Percentiles rank a stretch among this genome's conserved stretches.
phyloP scores from a whole-genome alignment of 805 yeast species.

The Myxozyma monticola region DNA sequence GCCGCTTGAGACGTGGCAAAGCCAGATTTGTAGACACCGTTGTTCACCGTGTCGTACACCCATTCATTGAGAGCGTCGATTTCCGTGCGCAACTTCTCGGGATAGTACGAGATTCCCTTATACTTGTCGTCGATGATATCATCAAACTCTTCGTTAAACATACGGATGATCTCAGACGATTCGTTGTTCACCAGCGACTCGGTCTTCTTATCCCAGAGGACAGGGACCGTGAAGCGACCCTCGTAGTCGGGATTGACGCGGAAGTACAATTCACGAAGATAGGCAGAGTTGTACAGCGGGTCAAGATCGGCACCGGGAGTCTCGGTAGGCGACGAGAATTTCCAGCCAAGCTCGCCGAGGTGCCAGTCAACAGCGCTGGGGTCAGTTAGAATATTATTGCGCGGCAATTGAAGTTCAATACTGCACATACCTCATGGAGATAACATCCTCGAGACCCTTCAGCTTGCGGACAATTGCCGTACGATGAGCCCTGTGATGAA shows the following conservation, averaged over 20 bases:
- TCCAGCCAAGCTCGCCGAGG: slow-evolving; percentile 88
- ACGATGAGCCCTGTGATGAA: slow-evolving; percentile 63
- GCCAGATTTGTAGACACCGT: slow-evolving; percentile 91
- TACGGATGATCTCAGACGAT: slow-evolving; percentile 83
- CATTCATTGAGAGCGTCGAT: slow-evolving; percentile 79
- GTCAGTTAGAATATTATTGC: slow-evolving; percentile 36
- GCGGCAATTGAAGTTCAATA: slow-evolving; percentile 44
- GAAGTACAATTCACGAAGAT: slow-evolving; percentile 70
- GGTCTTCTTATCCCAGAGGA: slow-evolving; percentile 83
- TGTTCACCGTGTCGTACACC: slow-evolving; percentile 83
- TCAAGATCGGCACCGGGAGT: slow-evolving; percentile 55
- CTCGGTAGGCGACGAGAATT: slow-evolving; percentile 59
- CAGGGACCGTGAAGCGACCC: slow-evolving; percentile 91
- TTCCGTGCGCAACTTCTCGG: slow-evolving; percentile 50
- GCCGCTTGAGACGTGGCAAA: slow-evolving; percentile 83
- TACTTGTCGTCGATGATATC: slow-evolving; percentile 46
- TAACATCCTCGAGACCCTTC: slow-evolving; percentile 64
- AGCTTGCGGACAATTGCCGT: slow-evolving; percentile 69
- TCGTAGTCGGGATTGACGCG: slow-evolving; percentile 71
- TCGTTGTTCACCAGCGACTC: slow-evolving; percentile 88
- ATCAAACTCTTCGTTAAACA: slow-evolving; percentile 72
- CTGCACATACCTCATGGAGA: slow-evolving; percentile 37
- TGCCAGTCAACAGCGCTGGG: slow-evolving; percentile 92
- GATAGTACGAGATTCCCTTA: slow-evolving; percentile 61
- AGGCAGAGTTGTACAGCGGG: slow-evolving; percentile 55